Base-by-base conservation (phyloP, 2,329 filamentous ascomycete genomes). In the Amauroascus niger region DNA sequence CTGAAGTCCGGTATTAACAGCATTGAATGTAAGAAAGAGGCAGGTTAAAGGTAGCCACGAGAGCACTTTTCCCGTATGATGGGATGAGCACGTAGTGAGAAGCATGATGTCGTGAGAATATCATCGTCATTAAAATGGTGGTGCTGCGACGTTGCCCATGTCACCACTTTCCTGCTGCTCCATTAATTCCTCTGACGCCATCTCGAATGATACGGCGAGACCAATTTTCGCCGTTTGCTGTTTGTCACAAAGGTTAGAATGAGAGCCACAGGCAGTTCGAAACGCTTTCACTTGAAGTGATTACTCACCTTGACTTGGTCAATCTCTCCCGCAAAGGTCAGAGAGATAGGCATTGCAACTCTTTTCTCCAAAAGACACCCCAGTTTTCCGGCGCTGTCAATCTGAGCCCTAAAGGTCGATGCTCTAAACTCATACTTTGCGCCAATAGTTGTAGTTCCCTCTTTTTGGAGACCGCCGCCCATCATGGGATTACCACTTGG, bases 371-470 rank as follows among this genome's bases (percentile, higher is more conserved):
- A 76, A 65, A 96, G 75, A 68, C 88, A 93, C 72, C 86, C 88
- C 57, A 98, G 79, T 77, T 95, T 95, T 70, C 93, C 93, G 69
- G 88, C 84, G 65, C 89, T 94, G 74, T 98, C 93, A 63, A 97
- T 80, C 75, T 98, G 93, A 43, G 91, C 93, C 61, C 91, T 84
- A 83, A 96, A 95, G 49, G 88, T 93, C 53, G 88, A 93, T 75
- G 89, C 87, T 67, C 88, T 82, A 82, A 98, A 98, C 71, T 96
- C 91, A 74, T 98, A 98, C 75, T 98, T 98, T 69, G 89, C 88
- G 65, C 91, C 93, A 64, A 97, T 80, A 52, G 90, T 88, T 52
- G 94, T 90, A 57, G 88, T 80, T 53, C 93, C 93, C 71, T 98
- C 90, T 72, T 89, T 91, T 70, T 84, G 81, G 52, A 84, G 69